Evolutionary conservation across 768 basidiomycete species (phyloP), one percentile per base, ranked within the genome.

Genomic region (Leccinum disarticulatum): DNA sequence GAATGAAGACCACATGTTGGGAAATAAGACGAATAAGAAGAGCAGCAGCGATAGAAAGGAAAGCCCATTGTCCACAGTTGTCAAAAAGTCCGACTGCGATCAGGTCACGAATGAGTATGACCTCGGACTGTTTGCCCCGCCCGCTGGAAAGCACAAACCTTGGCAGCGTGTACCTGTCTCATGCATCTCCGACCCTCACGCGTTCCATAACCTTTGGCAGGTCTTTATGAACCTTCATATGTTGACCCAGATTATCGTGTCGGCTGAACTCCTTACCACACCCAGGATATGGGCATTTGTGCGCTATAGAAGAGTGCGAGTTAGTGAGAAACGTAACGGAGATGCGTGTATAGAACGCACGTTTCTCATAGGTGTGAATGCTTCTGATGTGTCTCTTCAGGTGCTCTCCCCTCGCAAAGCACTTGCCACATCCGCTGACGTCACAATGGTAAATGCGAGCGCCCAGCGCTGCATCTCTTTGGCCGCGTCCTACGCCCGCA

Each of bases 361-460:
- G 93, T 79, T 93, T 94, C 72, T 95, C 93, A 73, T 94, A 84
- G 25, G 93, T 94, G 75, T 95, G 93, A 56, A 95, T 93, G 68
- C 88, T 89, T 65, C 91, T 77, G 43, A 95, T 83, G 72, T 95
- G 93, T 62, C 94, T 79, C 80, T 95, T 95, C 63, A 96, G 76
- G 72, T 96, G 94, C 74, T 96, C 94, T 22, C 89, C 88, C 31
- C 94, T 81, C 36, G 88, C 87, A 74, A 96, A 95, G 66, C 87
- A 90, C 76, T 94, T 94, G 47, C 88, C 89, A 72, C 94, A 95
- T 6, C 87, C 92, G 15, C 83, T 81, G 28, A 94, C 91, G 59
- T 83, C 82, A 77, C 93, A 95, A 52, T 83, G 77, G 71, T 91
- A 91, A 65, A 83, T 79, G 60, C 85, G 79, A 68, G 70, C 78